A percentile compares a stretch with the other conserved stretches of the same genome.
Evolutionary conservation across 129 eudicot species (phyloP).

Genomic region (Lactuca saligna): DNA sequence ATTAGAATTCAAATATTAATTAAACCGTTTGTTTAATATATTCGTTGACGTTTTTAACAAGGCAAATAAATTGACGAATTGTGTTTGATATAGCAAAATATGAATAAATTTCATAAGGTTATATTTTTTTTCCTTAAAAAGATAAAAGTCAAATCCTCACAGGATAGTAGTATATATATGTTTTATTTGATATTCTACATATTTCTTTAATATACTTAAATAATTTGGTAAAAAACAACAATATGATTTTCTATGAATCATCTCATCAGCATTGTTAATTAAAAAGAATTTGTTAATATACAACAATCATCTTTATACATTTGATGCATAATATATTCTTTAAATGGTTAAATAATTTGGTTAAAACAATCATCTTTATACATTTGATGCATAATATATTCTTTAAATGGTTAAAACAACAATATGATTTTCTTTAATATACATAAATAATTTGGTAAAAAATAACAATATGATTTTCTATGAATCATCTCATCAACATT

Average conservation of each 20-base stretch:
- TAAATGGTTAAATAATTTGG: too few relatives aligned
- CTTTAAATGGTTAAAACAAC: too few relatives aligned
- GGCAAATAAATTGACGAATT: background rate
- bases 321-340: too few relatives aligned
- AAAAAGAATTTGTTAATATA: background rate
- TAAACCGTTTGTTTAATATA: background rate
- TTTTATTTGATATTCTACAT: background rate
- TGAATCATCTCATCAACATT: background rate
- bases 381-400: too few relatives aligned
- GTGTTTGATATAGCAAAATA: constrained; percentile 7
- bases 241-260: too few relatives aligned
- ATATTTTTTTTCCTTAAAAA: background rate
- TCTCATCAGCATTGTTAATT: background rate
- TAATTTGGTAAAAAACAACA: background rate
- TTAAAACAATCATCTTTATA: too few relatives aligned
- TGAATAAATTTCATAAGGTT: background rate
- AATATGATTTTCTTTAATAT: too few relatives aligned
- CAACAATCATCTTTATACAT: too few relatives aligned
- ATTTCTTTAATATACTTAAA: too few relatives aligned
- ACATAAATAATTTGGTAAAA: background rate
- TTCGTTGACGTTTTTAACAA: background rate
- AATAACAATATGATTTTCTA: background rate
- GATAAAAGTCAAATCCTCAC: background rate
- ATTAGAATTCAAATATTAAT: constrained; percentile 16
- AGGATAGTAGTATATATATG: background rate